Conservation (phyloP, 805 yeast species). For the Metschnikowia kofuensis region DNA sequence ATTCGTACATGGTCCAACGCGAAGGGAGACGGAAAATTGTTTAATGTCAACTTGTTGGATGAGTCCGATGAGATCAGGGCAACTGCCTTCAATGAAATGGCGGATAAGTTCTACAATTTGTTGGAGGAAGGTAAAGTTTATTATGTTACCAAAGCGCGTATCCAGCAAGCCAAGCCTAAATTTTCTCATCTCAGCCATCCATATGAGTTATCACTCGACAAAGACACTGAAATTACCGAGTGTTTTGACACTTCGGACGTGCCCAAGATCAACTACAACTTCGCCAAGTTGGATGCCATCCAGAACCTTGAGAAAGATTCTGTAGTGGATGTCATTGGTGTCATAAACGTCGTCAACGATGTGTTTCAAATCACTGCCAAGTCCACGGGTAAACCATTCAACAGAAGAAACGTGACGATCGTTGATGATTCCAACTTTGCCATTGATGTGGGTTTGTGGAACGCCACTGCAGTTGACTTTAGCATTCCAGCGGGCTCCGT, state of each 20-base stretch:
- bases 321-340: slow-evolving; percentile 83
- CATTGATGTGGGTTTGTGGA: slow-evolving; percentile 86
- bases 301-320: slow-evolving; percentile 68
- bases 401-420: slow-evolving; percentile 82
- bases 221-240: slow-evolving; percentile 72
- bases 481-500: slow-evolving; percentile 71
- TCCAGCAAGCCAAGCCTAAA: slow-evolving; percentile 80
- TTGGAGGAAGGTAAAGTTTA: slow-evolving; percentile 89
- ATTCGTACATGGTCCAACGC: slow-evolving; percentile 84
- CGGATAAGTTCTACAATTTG: slow-evolving; percentile 70
- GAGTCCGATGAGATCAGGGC: slow-evolving; percentile 96
- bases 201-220: slow-evolving; percentile 79
- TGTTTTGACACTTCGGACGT: slow-evolving; percentile 60
- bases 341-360: slow-evolving; percentile 73
- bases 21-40: slow-evolving; percentile 85
- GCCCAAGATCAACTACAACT: slow-evolving; percentile 76
- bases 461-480: slow-evolving; percentile 79
- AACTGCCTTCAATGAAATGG: slow-evolving; percentile 87
- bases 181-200: slow-evolving; percentile 83
- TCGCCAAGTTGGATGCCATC: slow-evolving; percentile 65
- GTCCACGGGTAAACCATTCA: slow-evolving; percentile 85
- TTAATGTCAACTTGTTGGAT: slow-evolving; percentile 83
- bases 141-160: slow-evolving; percentile 75
- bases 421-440: slow-evolving; percentile 83
- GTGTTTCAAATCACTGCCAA: slow-evolving; percentile 78